These are phyloP conservation scores for Arabidopsis arenosa DNA, from an alignment of 345 rosid genomes.

Conservation along the genomic window DNA sequence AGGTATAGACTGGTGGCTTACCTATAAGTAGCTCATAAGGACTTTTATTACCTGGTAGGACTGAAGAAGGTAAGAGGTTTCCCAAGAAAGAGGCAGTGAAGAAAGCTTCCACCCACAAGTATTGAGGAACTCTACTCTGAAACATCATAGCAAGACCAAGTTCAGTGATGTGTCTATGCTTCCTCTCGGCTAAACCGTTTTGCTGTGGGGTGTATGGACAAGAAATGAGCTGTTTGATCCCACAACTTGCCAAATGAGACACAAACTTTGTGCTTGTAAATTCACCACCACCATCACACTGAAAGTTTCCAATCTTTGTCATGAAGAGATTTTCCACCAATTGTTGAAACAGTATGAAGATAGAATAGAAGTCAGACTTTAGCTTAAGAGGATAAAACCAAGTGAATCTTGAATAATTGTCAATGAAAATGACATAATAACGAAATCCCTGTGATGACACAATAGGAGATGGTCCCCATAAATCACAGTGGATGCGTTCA, in stretches of 20 bases:
- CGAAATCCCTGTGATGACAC: no score
- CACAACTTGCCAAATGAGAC: background rate
- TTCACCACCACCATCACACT: background rate
- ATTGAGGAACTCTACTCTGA: background rate
- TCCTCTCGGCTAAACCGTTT: background rate
- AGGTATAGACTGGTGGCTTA: background rate
- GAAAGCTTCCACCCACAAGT: background rate
- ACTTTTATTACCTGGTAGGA: no score
- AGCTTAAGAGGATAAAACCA: no score
- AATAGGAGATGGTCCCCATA: no score
- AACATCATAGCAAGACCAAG: background rate
- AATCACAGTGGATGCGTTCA: no score
- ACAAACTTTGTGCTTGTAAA: background rate
- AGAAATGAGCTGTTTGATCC: background rate
- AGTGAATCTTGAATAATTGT: no score
- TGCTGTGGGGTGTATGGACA: no score
- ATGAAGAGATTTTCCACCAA: background rate
- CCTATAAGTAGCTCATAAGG: no score
- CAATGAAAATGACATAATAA: no score
- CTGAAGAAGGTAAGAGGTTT: background rate
- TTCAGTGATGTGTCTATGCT: background rate
- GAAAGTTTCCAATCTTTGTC: background rate
- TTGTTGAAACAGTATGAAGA: background rate
- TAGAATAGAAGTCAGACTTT: no score
- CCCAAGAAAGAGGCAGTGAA: background rate